Evolutionary conservation across 805 yeast genomes (phyloP).

Genomic region (Metschnikowia arizonensis): DNA sequence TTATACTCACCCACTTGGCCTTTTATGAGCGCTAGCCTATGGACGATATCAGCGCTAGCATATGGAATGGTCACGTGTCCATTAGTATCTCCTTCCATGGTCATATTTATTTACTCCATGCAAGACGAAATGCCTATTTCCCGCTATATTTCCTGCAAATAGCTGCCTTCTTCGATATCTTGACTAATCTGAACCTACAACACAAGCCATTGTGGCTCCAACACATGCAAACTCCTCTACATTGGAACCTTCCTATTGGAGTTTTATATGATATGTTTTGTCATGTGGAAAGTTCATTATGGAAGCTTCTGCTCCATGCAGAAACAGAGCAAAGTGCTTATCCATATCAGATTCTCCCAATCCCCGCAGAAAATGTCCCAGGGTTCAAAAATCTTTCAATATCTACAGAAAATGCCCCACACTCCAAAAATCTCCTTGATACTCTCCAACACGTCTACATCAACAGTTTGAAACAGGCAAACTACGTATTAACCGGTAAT

Average conservation of each 20-base stretch:
- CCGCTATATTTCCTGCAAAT: slow-evolving; percentile 40
- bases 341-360: slow-evolving; percentile 33
- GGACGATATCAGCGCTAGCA: slow-evolving; percentile 27
- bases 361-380: not conserved
- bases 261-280: slow-evolving; percentile 53
- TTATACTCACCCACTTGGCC: too few relatives aligned
- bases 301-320: slow-evolving; percentile 29
- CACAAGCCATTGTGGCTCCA: slow-evolving; percentile 56
- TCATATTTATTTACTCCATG: slow-evolving; percentile 19
- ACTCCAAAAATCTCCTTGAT: not conserved
- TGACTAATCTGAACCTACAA: slow-evolving; percentile 15
- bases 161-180: slow-evolving; percentile 32
- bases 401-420: too few relatives aligned
- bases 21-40: not conserved
- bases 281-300: slow-evolving; percentile 27
- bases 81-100: slow-evolving; percentile 31
- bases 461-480: slow-evolving; percentile 79
- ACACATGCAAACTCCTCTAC: slow-evolving; percentile 56
- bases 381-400: too few relatives aligned
- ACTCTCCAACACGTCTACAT: slow-evolving; percentile 52
- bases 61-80: slow-evolving; percentile 57
- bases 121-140: slow-evolving; percentile 50
- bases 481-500: slow-evolving; percentile 70
- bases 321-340: slow-evolving; percentile 15
- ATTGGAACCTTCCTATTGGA: slow-evolving; percentile 80